Conservation (phyloP, 352 stramenopile species). For the Globisporangium echinulatum region DNA sequence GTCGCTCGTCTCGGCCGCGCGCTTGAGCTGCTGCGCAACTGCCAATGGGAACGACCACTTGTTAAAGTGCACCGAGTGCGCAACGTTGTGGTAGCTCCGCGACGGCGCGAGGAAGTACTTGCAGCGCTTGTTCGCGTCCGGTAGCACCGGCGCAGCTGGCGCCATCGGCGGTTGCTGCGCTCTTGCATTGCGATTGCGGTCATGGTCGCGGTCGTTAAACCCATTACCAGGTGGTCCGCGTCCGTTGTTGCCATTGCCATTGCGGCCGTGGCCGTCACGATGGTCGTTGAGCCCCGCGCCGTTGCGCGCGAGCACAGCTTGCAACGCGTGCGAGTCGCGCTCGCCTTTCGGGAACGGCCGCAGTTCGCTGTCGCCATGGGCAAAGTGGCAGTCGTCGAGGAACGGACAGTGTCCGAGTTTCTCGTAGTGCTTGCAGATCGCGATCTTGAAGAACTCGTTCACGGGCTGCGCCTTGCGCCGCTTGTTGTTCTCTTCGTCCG, state of each 20-base stretch:
- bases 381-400: slow-evolving; percentile 96
- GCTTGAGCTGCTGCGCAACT: slow-evolving; percentile 59
- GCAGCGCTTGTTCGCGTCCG: slow-evolving; percentile 66
- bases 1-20: slow-evolving; percentile 61
- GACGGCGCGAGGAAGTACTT: slow-evolving; percentile 85
- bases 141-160: slow-evolving; percentile 28
- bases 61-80: slow-evolving; percentile 69
- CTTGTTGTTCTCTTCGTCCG: slow-evolving; percentile 88
- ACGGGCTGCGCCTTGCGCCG: slow-evolving; percentile 81
- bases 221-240: slow-evolving; percentile 3
- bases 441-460: slow-evolving; percentile 98
- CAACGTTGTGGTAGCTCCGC: slow-evolving; percentile 76
- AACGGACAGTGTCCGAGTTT: slow-evolving; percentile 95
- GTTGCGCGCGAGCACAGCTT: slow-evolving; percentile 3
- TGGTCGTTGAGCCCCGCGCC: slow-evolving; percentile 1
- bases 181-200: no score
- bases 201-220: no score
- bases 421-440: slow-evolving; percentile 96
- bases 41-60: slow-evolving; percentile 52
- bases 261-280: slow-evolving; percentile 5
- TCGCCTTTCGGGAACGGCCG: slow-evolving; percentile 79
- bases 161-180: neutral
- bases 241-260: slow-evolving; percentile 2
- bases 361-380: slow-evolving; percentile 93
- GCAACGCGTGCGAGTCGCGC: slow-evolving; percentile 25